Conservation (phyloP, 139 green algal genomes). For the Chlorella sp. region DNA sequence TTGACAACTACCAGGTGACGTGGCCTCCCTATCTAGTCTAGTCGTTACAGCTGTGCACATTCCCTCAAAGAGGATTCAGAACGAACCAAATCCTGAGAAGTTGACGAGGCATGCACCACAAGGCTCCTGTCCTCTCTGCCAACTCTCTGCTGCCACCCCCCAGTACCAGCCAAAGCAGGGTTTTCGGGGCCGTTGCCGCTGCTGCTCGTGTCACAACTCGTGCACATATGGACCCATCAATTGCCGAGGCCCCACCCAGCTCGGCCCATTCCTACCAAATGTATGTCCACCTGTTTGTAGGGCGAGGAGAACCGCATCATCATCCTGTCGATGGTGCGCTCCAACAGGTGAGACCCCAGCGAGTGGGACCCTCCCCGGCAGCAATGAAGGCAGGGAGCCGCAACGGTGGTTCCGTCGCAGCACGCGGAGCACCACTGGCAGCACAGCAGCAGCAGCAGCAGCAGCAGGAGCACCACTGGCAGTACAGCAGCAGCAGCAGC, state of each 20-base stretch:
- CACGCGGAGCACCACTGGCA: neutral
- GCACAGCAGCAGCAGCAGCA: too few relatives aligned
- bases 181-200: too few relatives aligned
- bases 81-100: too few relatives aligned
- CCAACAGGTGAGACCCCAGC: constrained; percentile 5
- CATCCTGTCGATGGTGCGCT: constrained; percentile 92
- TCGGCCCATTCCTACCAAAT: neutral
- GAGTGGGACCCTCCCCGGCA: neutral
- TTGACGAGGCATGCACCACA: too few relatives aligned
- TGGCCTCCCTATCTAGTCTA: neutral
- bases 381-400: too few relatives aligned
- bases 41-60: too few relatives aligned
- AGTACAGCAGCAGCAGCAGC: too few relatives aligned
- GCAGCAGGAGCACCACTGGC: neutral
- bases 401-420: too few relatives aligned
- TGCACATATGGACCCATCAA: neutral
- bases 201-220: neutral
- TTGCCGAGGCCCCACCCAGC: too few relatives aligned
- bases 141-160: neutral
- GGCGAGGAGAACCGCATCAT: constrained; percentile 95
- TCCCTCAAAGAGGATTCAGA: too few relatives aligned
- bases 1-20: constrained; percentile 91
- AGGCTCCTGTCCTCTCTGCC: too few relatives aligned
- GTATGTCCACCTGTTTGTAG: constrained; percentile 48
- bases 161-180: too few relatives aligned